Percentiles rank a stretch among this genome's conserved stretches.
These are phyloP conservation scores for Fusarium brevicatenulatum DNA, from an alignment of 2,329 filamentous ascomycete species.

Conservation along the genomic window DNA sequence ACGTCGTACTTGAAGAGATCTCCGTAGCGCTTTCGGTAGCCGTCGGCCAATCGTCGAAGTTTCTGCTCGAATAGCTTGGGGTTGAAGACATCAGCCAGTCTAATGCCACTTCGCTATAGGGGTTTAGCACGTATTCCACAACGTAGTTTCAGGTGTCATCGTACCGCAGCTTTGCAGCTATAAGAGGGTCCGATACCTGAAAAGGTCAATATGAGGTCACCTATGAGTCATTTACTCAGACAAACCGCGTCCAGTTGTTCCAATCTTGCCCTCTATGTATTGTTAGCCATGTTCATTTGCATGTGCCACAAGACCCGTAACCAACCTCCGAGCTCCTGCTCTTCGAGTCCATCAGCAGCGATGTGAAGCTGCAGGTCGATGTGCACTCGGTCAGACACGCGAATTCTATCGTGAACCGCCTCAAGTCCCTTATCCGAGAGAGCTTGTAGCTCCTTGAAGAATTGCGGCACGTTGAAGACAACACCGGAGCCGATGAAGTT, in stretches of 20 bases:
- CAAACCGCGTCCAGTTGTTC: background rate
- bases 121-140: background rate
- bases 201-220: background rate
- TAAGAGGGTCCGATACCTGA: background rate
- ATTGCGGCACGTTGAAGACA: conserved; percentile 69
- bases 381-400: conserved; percentile 8
- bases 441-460: conserved; percentile 55
- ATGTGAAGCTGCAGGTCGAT: conserved; percentile 6
- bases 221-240: fast-evolving
- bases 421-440: conserved; percentile 53
- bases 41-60: background rate
- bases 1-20: background rate
- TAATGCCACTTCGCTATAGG: background rate
- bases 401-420: background rate
- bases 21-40: background rate
- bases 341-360: conserved; percentile 11
- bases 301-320: background rate
- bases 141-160: background rate
- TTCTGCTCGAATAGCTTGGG: background rate
- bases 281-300: background rate
- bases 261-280: background rate
- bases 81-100: background rate
- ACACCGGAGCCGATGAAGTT: conserved; percentile 79
- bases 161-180: background rate
- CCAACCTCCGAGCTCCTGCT: conserved; percentile 19